Conservation (phyloP, 108 stramenopile genomes). For the Seminavis robusta region DNA sequence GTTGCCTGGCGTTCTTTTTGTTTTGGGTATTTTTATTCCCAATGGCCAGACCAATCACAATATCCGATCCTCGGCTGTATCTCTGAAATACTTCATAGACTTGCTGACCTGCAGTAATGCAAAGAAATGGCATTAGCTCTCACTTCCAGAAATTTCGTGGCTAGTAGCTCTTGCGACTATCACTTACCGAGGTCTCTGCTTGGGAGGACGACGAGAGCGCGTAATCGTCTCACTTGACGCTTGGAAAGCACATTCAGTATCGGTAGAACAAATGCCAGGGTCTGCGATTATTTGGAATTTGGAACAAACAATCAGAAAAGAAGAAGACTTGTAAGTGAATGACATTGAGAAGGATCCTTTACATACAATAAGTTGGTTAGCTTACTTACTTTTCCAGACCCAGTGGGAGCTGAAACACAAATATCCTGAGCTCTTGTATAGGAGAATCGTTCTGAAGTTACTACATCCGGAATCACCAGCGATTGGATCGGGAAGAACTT, state of each 20-base stretch:
- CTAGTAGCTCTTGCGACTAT: no score
- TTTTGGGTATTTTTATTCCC: no score
- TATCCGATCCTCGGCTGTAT: slow-evolving; percentile 69
- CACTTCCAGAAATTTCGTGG: no score
- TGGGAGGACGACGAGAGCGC: slow-evolving; percentile 91
- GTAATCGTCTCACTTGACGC: slow-evolving; percentile 64
- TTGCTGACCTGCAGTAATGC: no score
- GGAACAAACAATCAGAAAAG: no score
- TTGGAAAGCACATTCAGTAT: slow-evolving; percentile 71
- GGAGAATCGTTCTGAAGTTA: slow-evolving; percentile 51
- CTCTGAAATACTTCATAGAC: slow-evolving; percentile 82
- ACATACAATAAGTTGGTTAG: no score
- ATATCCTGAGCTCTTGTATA: slow-evolving; percentile 55
- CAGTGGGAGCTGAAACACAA: slow-evolving; percentile 88
- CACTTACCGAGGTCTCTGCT: slow-evolving; percentile 91
- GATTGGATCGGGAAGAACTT: slow-evolving; percentile 93
- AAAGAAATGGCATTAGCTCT: no score
- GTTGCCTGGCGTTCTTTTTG: no score
- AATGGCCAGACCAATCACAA: slow-evolving; percentile 85
- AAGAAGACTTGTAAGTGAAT: no score
- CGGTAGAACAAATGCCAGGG: slow-evolving; percentile 82
- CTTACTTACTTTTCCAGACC: slow-evolving; percentile 88
- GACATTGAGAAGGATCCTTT: no score
- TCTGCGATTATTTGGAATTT: no score
- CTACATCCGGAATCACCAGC: slow-evolving; percentile 76